Base-by-base conservation (phyloP, 805 yeast genomes). In the Ogataea methanolica region DNA sequence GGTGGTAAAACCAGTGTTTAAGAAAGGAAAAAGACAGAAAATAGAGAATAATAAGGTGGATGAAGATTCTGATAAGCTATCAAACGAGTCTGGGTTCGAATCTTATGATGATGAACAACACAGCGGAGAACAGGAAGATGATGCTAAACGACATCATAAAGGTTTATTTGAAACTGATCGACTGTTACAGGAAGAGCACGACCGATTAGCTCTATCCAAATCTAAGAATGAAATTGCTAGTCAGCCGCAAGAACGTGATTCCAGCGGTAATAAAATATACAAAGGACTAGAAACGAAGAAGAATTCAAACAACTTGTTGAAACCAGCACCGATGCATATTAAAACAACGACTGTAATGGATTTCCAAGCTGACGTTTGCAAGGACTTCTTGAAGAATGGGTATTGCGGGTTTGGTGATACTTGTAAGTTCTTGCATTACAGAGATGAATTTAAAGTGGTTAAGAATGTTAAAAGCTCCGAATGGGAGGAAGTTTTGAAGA, bases 381-480 rank as follows among this genome's bases (percentile, higher is more conserved):
- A 92, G 60, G 98, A 94, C 65, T 94, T 78, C 65, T 77, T 81
- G 49, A 86, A 85, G 55, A 91, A 95, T 0, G 99, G 99, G 0
- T 91, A 82, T 61, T 94, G 99, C 73, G 97, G 97, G 6, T 94
- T 85, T 63, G 99, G 99, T 8, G 99, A 94, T 58, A 85, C 94
- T 34, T 94, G 99, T 70, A 94, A 94, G 68, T 94, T 94, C 64
- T 64, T 92, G 34, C 99, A 94, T 62, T 79, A 88, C 15, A 70
- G 99, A 65, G 97, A 88, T 56, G 96, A 88, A 59, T 85, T 83
- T 67, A 80, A 83, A 49, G 63, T 83, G 6, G 77, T 48, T 6
- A 58, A 56, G 42, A 63, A 75, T 26, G 73, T 73, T 49, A 50
- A 52, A 23, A 41, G 31, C 7, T 49, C 49, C 22, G 95, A 88